Evolutionary conservation across 345 rosid species (phyloP), one percentile per base, ranked within the genome.

Genomic region (Gossypium turneri): DNA sequence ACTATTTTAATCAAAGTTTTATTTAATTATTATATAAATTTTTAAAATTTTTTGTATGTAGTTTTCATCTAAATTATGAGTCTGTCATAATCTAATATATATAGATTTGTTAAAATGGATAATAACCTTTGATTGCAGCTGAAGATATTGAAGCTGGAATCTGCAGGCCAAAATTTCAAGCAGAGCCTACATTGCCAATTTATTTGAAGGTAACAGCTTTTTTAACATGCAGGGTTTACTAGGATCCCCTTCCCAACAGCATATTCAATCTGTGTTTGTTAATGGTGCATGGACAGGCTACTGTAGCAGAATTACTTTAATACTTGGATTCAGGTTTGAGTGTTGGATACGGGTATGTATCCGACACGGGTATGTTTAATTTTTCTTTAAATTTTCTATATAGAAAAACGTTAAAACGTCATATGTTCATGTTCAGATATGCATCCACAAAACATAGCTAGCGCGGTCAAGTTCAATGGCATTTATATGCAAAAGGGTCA

Each of bases 151-250:
- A 93, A 84, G 84, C 86, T 17, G 94, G 97, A 61, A 75, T 10
- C 10, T 71, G 34, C n/a, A 93, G 84, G 82, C 87, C 84, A 0
- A 95, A 83, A 82, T 85, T 95, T 82, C 92, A 84, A 45, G 79
- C 93, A 2, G 99, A 95, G 68, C 98, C 96, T 34, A 91, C 98
- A 27, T 74, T 91, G 80, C 99, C 98, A 22, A 89, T 95, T 69
- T 92, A 84, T 83, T 93, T 95, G 7, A 95, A 95, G 99, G 99
- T 95, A 84, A 80, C 60, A 50, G 2, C 88, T 86, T 38, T 88
- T 86, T 38, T 65, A 24, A 24, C 47, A 16, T 51, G 73, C 77
- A 66, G 68, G 72, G 47, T 38, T 17, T 47, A 38, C 44, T 12
- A 25, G 65, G 7, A 6, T 60, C 17, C 22, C 15, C 73, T 34